A percentile compares a stretch with the other conserved stretches of the same genome.
phyloP scores from a whole-genome alignment of 2,329 filamentous ascomycete genomes.

The Pseudogymnoascus sp. region DNA sequence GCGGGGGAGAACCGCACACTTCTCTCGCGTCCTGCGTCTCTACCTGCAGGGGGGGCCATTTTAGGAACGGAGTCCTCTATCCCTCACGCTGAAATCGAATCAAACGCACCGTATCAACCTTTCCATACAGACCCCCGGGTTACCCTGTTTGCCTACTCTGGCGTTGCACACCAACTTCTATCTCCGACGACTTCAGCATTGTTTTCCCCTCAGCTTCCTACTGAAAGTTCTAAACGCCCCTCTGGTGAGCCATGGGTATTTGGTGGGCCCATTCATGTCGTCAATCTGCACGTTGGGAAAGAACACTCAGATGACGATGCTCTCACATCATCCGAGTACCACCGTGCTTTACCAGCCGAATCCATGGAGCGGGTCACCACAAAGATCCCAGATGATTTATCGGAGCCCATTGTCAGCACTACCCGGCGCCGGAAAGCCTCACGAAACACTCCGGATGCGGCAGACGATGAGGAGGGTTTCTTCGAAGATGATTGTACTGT shows the following conservation, averaged over 20 bases:
- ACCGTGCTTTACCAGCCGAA: constrained; percentile 53
- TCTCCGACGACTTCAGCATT: constrained; percentile 19
- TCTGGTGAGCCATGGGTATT: constrained; percentile 47
- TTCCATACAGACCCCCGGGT: constrained; percentile 90
- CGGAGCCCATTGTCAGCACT: constrained; percentile 75
- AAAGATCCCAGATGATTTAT: constrained; percentile 41
- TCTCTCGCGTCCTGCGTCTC: constrained; percentile 16
- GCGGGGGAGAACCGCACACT: constrained; percentile 19
- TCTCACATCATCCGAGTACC: constrained; percentile 34
- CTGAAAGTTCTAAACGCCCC: constrained; percentile 27
- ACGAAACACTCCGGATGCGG: constrained; percentile 32
- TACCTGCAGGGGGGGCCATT: constrained; percentile 32
- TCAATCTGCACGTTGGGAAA: constrained; percentile 48
- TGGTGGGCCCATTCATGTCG: constrained; percentile 45
- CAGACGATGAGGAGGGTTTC: constrained; percentile 66
- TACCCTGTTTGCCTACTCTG: constrained; percentile 60
- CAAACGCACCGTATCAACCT: constrained; percentile 88
- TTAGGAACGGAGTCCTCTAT: constrained; percentile 51
- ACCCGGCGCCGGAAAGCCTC: constrained; percentile 61
- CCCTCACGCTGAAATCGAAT: constrained; percentile 82
- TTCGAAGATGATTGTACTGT: constrained; percentile 93
- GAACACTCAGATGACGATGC: constrained; percentile 40
- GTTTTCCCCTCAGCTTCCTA: constrained; percentile 23
- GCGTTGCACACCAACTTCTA: not conserved
- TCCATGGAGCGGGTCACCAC: constrained; percentile 57